These are phyloP conservation scores for Gastrolobium bilobum DNA, from an alignment of 306 rosid genomes.

Conservation along the genomic window DNA sequence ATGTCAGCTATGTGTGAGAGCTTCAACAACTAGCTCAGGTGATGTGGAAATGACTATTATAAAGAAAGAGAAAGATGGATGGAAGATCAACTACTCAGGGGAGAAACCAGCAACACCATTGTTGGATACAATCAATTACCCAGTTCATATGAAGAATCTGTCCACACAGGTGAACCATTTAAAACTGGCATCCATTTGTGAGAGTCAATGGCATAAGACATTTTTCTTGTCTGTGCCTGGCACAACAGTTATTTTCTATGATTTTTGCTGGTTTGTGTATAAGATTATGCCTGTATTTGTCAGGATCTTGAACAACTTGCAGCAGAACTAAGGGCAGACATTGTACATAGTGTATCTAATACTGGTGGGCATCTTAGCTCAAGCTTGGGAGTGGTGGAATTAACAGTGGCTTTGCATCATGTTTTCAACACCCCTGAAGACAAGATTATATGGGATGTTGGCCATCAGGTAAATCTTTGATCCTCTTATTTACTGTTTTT, in stretches of 20 bases:
- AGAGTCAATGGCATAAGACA: background rate
- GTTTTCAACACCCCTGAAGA: slow-evolving; percentile 89
- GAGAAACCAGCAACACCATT: slow-evolving; percentile 81
- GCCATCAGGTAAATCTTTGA: slow-evolving; percentile 75
- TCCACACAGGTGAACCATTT: slow-evolving; percentile 61
- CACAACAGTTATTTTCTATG: background rate
- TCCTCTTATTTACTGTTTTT: background rate
- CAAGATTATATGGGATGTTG: slow-evolving; percentile 97
- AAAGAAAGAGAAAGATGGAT: slow-evolving; percentile 60
- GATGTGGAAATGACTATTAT: slow-evolving; percentile 56
- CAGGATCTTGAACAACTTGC: slow-evolving; percentile 91
- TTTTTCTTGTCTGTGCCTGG: slow-evolving; percentile 19
- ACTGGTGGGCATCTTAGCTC: slow-evolving; percentile 95
- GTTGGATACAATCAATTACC: slow-evolving; percentile 83
- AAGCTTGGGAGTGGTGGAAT: slow-evolving; percentile 93
- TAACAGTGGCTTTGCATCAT: slow-evolving; percentile 86
- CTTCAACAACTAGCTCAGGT: slow-evolving; percentile 53
- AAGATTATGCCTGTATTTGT: background rate
- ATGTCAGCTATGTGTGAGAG: slow-evolving; percentile 66
- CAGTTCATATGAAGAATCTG: slow-evolving; percentile 87
- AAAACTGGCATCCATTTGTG: background rate
- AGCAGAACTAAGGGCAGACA: slow-evolving; percentile 85
- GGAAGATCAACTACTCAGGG: slow-evolving; percentile 67
- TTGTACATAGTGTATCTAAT: slow-evolving; percentile 72
- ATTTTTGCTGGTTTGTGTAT: background rate